Evolutionary conservation across 2,329 filamentous ascomycete species (phyloP), one percentile per base, ranked within the genome.

Genomic region (Teratosphaeriaceae sp.): DNA sequence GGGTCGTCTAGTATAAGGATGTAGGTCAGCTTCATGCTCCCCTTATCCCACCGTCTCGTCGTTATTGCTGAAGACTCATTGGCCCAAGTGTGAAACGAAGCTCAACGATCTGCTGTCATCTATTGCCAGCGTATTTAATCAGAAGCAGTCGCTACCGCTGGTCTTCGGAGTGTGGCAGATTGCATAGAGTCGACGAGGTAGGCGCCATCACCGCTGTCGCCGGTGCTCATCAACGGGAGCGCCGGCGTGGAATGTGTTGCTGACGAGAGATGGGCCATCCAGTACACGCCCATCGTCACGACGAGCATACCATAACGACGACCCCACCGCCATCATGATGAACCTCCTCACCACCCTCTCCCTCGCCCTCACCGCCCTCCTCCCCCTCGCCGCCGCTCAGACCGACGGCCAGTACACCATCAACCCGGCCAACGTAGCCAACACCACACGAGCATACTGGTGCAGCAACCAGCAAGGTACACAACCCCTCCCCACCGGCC

Each of bases 391-490:
- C 53, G 38, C 65, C 31, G 54, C 66, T 41, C 77, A 76, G 29
- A 61, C 71, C 46, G 61, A 70, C 45, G n/a, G n/a, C n/a, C n/a
- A n/a, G 74, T 77, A 51, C 73, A 73, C 72, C 49, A 81, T 89
- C 59, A 72, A 84, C 40, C 84, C 85, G 3, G 53, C 68, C 13
- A 74, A 65, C 23, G 83, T 89, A 2, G 58, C 73, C 2, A 52
- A 77, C 26, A 51, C 34, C 38, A 54, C 47, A 2, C 44, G 53
- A 45, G 44, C 64, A 52, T 38, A 31, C 9, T 90, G 85, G 85
- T 90, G 85, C 64, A 47, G 62, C 20, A 71, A 73, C 52, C 79
- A 88, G 66, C 68, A 27, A n/a, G 37, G 37, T 39, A 38, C 21
- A 13, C n/a, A n/a, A n/a, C n/a, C n/a, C 16, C 35, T 20, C n/a